These are phyloP conservation scores for Dunaliella sp. DNA, from an alignment of 139 green algal species.

Conservation along the genomic window DNA sequence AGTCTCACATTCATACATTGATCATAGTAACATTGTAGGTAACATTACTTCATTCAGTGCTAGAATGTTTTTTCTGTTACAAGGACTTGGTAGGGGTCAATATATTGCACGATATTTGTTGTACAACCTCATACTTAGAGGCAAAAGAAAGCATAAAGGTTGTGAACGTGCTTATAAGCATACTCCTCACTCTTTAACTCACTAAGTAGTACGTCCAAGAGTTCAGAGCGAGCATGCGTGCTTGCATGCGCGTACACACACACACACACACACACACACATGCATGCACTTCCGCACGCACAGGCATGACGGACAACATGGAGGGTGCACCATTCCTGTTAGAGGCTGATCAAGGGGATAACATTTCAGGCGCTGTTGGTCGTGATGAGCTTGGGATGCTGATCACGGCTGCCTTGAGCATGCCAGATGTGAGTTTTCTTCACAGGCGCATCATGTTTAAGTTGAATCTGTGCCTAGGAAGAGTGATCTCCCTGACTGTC, in stretches of 20 bases:
- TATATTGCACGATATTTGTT: too few relatives aligned
- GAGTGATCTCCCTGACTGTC: neutral
- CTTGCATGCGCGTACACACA: neutral
- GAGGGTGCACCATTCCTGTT: constrained; percentile 50
- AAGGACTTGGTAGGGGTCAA: too few relatives aligned
- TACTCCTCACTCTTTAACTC: too few relatives aligned
- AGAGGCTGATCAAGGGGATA: constrained; percentile 73
- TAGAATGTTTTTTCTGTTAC: too few relatives aligned
- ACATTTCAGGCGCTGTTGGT: constrained; percentile 48
- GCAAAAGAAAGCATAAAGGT: too few relatives aligned
- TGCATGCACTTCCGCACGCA: neutral
- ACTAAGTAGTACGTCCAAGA: too few relatives aligned
- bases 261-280: neutral
- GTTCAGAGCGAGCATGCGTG: too few relatives aligned
- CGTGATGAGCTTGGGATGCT: constrained; percentile 68
- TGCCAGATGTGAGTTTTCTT: constrained; percentile 39
- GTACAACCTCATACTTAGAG: too few relatives aligned
- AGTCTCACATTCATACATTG: too few relatives aligned
- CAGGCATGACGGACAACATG: constrained; percentile 40
- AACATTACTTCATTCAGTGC: too few relatives aligned
- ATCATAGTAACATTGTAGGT: too few relatives aligned
- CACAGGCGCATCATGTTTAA: neutral
- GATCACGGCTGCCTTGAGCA: constrained; percentile 35
- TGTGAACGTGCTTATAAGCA: too few relatives aligned
- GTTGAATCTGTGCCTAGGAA: neutral